Percentiles rank a stretch among this genome's conserved stretches.
These are phyloP conservation scores for Penicillium roqueforti DNA, from an alignment of 495 filamentous ascomycete species.

Conservation along the genomic window DNA sequence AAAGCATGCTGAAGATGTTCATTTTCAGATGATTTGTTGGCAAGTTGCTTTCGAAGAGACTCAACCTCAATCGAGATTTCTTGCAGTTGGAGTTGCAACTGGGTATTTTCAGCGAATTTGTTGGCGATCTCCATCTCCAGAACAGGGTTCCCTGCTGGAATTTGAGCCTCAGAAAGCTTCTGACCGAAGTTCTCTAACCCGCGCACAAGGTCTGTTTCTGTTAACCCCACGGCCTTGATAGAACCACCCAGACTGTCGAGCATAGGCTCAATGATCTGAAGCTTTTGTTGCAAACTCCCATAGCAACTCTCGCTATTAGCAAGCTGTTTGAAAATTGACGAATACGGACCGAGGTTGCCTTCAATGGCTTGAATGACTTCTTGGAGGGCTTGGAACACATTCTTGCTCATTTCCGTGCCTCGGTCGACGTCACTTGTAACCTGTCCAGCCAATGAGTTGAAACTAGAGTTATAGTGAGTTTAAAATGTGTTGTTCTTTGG, in stretches of 20 bases:
- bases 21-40: slow-evolving; percentile 15
- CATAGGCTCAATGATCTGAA: slow-evolving; percentile 19
- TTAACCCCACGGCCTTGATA: slow-evolving; percentile 12
- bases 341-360: slow-evolving; percentile 18
- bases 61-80: slow-evolving; percentile 13
- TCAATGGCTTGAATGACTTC: slow-evolving; percentile 21
- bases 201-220: slow-evolving; percentile 18
- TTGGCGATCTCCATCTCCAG: slow-evolving; percentile 12
- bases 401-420: slow-evolving; percentile 15
- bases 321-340: slow-evolving; percentile 25
- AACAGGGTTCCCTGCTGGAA: slow-evolving; percentile 10
- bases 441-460: slow-evolving; percentile 16
- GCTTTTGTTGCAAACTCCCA: slow-evolving; percentile 12
- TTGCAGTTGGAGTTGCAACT: slow-evolving; percentile 27
- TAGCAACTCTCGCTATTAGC: slow-evolving; percentile 11
- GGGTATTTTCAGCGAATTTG: slow-evolving; percentile 21
- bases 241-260: slow-evolving; percentile 17
- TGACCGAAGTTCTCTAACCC: slow-evolving; percentile 21
- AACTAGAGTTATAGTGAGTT: slow-evolving; percentile 8
- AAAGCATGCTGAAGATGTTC: slow-evolving; percentile 19
- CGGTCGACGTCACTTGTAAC: slow-evolving; percentile 15
- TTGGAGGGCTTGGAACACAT: slow-evolving; percentile 14
- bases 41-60: slow-evolving; percentile 12
- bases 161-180: slow-evolving; percentile 22
- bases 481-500: background rate